Base-by-base conservation (phyloP, 2,329 filamentous ascomycete genomes). In the Lecanoromycetidae sp. region DNA sequence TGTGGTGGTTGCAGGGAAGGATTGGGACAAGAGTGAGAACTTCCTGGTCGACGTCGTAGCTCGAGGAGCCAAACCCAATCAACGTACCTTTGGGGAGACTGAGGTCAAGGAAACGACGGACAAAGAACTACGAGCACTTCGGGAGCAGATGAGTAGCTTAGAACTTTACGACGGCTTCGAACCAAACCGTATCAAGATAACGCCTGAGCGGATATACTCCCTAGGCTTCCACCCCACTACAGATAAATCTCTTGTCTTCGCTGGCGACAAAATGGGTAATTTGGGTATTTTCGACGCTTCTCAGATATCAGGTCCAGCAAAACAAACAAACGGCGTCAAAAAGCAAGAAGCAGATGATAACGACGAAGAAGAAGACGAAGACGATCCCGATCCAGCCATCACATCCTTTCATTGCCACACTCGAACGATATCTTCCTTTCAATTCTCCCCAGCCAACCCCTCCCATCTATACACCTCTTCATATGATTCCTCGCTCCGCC, bases 401-500 rank as follows among this genome's bases (percentile, higher is more conserved):
- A 84, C 86, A 0, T 88, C 85, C 0, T 83, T 95, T 61, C 94
- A 96, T 60, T 81, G 86, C 0, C 91, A 98, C 56, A 81, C 84
- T 0, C 75, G 88, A 9, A 95, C 91, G 0, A 94, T 98, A 42
- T 80, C 85, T 1, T 81, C 84, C 0, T 87, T 96, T 60, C 75
- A 84, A 23, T 85, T 94, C 56, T 79, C 84, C 1, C 77, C 82
- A 0, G 72, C 75, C 12, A 84, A 93, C 48, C 69, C 76, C 0
- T 87, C 87, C 34, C 75, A 79, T 0, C 71, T 98, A 0, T 94
- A 82, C 58, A 86, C 87, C 0, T 80, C 84, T 0, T 95, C 88
- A 0, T 96, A 98, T 62, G 91, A 98, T 64, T 91, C 86, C 0
- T 88, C 87, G 0, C 86, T 98, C 46, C 79, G 91, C 3, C 86